Base-by-base conservation (phyloP, 192 early-diverging fungal genomes). In the Coemansia guatemalensis region DNA sequence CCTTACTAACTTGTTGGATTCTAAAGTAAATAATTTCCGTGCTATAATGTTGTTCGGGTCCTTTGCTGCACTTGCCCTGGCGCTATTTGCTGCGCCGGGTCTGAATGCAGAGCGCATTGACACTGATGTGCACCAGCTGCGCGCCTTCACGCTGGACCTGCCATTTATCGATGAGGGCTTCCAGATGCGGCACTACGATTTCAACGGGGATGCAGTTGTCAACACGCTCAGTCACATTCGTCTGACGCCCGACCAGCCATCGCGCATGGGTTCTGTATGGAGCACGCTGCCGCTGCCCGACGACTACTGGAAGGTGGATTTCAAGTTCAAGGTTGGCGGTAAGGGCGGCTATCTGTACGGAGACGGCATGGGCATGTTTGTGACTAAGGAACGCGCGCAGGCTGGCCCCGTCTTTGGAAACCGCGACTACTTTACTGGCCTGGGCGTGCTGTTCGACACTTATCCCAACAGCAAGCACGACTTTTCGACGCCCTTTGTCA, bases 281-380 rank as follows among this genome's bases (percentile, higher is more conserved):
- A 75, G 71, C 65, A 79, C 62, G 5, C 21, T 22, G 47, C 53
- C 62, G 27, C 69, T 79, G 18, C 80, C 69, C 1, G 56, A 65
- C 21, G 72, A 75, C 39, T 78, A 73, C 67, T 67, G 72, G 89
- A 82, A 92, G 70, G 70, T 97, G 12, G 96, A 98, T 68, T 93
- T 99, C 74, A 91, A 96, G 74, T 96, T 97, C 81, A 88, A 88
- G 58, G 88, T 99, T 9, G 82, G 85, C 51, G 91, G 94, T 56
- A 78, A 85, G 56, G 84, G 87, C 55, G 76, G 86, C 17, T 85
- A 84, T 48, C 79, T 99, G 56, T 92, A 83, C 67, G 97, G 97
- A 26, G 97, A 99, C 68, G 97, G 97, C 7, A 92, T 99, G 75
- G 97, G 95, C 20, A 87, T 99, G 59, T 99, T 94, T 92, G 87